These are phyloP conservation scores for Arthrobotrys musiformis DNA, from an alignment of 2,329 filamentous ascomycete genomes.

Conservation along the genomic window DNA sequence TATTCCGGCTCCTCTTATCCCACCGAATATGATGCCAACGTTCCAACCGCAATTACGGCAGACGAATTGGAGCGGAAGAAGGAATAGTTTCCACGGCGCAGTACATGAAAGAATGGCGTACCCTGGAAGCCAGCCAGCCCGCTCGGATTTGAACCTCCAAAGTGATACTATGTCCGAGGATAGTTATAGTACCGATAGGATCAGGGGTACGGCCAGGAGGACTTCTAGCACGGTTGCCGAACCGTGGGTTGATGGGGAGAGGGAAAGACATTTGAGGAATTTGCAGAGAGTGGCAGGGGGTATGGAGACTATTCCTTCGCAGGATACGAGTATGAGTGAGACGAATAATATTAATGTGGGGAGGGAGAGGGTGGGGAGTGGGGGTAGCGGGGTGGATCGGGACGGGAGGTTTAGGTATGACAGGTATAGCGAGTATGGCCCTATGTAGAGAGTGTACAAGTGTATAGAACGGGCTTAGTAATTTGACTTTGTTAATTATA, in stretches of 20 bases:
- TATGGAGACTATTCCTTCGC: constrained; percentile 35
- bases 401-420: constrained; percentile 33
- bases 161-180: neutral
- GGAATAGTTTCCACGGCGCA: neutral
- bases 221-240: constrained; percentile 16
- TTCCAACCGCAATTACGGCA: too few species aligned
- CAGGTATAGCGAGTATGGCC: neutral
- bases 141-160: neutral
- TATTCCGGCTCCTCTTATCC: neutral
- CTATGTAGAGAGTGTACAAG: too few species aligned
- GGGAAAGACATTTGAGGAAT: constrained; percentile 33
- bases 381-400: constrained; percentile 18
- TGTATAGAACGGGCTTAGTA: too few species aligned
- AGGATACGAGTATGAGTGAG: constrained; percentile 20
- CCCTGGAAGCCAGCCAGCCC: neutral
- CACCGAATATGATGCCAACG: too few species aligned
- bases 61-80: constrained; percentile 5
- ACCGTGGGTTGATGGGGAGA: constrained; percentile 26
- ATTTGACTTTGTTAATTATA: too few species aligned
- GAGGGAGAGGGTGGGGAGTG: constrained; percentile 4
- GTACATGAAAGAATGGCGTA: neutral
- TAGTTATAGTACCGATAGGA: neutral
- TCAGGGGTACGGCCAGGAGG: neutral
- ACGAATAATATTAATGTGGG: neutral
- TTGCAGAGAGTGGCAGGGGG: constrained; percentile 13